A percentile compares a stretch with the other conserved stretches of the same genome.
Evolutionary conservation across 768 basidiomycete species (phyloP).

Genomic region (Naganishia onofrii): DNA sequence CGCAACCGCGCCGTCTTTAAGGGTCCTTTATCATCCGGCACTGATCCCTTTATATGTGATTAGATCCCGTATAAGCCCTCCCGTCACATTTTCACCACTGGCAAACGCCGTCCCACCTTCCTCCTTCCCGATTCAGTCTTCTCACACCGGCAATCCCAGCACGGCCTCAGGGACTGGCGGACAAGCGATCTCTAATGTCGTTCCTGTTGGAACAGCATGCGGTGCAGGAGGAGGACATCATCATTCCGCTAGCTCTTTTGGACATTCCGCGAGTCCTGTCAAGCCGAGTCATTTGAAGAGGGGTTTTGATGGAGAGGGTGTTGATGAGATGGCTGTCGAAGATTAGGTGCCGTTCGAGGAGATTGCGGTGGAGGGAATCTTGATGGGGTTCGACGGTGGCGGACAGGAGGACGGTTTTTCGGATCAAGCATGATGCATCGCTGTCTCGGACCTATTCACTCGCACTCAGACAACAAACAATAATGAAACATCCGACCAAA

Average conservation of each 20-base stretch:
- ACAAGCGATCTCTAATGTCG: conserved; percentile 5
- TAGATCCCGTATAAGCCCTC: conserved; percentile 23
- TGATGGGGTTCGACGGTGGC: too few relatives aligned
- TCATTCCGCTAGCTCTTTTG: neutral
- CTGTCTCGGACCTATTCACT: too few relatives aligned
- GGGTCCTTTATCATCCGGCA: neutral
- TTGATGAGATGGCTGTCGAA: conserved; percentile 26
- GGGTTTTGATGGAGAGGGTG: conserved; percentile 6
- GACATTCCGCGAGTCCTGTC: conserved; percentile 24
- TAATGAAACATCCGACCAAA: too few relatives aligned
- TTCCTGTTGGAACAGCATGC: neutral
- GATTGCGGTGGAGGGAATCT: too few relatives aligned
- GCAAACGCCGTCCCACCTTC: conserved; percentile 30
- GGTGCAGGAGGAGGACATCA: conserved; percentile 13
- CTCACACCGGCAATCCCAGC: conserved; percentile 7
- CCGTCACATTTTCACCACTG: conserved; percentile 27
- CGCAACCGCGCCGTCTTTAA: neutral
- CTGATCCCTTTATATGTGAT: neutral
- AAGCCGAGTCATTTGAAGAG: conserved; percentile 28
- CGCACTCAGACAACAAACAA: too few relatives aligned
- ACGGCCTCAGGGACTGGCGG: neutral
- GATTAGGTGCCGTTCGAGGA: conserved; percentile 14
- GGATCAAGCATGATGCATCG: neutral
- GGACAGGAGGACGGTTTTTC: neutral
- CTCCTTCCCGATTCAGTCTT: conserved; percentile 33